Conservation (phyloP, 768 basidiomycete genomes). For the Auriculariales sp. region DNA sequence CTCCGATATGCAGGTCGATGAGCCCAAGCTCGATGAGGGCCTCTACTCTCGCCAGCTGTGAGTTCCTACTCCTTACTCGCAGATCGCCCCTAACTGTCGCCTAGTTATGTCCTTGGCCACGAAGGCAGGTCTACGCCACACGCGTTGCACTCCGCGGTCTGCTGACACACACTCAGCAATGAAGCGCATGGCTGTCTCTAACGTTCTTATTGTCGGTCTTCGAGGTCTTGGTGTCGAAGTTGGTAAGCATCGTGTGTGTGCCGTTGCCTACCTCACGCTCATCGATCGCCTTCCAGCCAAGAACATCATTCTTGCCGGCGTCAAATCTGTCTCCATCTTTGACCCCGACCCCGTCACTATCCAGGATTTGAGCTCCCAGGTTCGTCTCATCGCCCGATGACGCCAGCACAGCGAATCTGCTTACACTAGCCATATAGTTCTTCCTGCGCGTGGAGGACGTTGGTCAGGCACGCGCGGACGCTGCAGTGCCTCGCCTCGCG, state of each 20-base stretch:
- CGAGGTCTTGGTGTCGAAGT: slow-evolving; percentile 93
- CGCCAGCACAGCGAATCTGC: neutral
- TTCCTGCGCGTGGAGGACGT: slow-evolving; percentile 81
- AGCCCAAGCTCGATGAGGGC: slow-evolving; percentile 81
- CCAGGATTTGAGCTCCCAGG: slow-evolving; percentile 90
- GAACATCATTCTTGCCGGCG: slow-evolving; percentile 87
- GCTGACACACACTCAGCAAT: slow-evolving; percentile 52
- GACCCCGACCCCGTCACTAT: slow-evolving; percentile 81
- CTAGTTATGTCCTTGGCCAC: slow-evolving; percentile 87
- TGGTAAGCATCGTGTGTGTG: slow-evolving; percentile 30
- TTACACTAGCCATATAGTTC: slow-evolving; percentile 39
- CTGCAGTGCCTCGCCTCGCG: slow-evolving; percentile 74
- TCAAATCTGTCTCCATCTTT: slow-evolving; percentile 91
- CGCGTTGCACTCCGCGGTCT: neutral
- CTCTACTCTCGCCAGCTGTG: slow-evolving; percentile 88
- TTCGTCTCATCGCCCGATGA: slow-evolving; percentile 7
- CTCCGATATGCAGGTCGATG: slow-evolving; percentile 73
- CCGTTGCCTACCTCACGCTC: neutral
- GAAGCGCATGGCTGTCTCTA: slow-evolving; percentile 97
- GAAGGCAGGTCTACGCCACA: slow-evolving; percentile 45
- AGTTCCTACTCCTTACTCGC: slow-evolving; percentile 17
- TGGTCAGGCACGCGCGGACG: slow-evolving; percentile 76
- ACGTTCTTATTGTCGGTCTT: slow-evolving; percentile 84
- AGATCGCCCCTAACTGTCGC: neutral
- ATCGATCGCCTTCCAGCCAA: slow-evolving; percentile 47